phyloP scores from a whole-genome alignment of 305 asterid species.

The Fraxinus angustifolia region DNA sequence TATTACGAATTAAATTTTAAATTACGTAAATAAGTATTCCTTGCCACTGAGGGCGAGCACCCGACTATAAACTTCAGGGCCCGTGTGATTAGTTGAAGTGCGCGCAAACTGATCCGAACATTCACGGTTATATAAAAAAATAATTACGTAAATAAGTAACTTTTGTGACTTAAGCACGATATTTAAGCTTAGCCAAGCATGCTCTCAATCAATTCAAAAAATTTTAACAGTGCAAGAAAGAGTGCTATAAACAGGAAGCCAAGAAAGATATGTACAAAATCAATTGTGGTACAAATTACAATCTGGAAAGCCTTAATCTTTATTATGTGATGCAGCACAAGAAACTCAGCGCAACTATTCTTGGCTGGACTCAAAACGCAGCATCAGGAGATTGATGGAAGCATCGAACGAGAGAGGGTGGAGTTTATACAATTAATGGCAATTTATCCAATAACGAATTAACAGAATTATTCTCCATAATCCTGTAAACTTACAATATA shows the following conservation, averaged over 20 bases:
- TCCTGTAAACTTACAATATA: neutral
- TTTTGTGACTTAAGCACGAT: neutral
- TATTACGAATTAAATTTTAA: neutral
- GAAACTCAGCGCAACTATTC: neutral
- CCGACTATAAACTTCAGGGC: too few species aligned
- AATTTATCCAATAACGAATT: neutral
- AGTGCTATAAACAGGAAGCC: neutral
- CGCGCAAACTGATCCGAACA: too few species aligned
- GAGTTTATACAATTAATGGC: neutral
- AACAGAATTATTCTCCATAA: neutral
- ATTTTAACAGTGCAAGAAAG: neutral
- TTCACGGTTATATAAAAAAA: too few species aligned
- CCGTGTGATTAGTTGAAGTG: too few species aligned
- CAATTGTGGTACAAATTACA: neutral
- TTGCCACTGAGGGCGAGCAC: too few species aligned
- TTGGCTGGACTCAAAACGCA: neutral
- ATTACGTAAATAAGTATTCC: neutral
- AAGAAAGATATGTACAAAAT: neutral
- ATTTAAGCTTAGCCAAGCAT: neutral
- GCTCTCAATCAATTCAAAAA: neutral
- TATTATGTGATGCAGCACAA: neutral
- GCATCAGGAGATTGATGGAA: neutral
- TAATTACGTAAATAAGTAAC: neutral
- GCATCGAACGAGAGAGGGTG: neutral
- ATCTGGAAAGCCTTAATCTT: neutral